Conservation (phyloP, 345 rosid species). For the Pistacia atlantica region DNA sequence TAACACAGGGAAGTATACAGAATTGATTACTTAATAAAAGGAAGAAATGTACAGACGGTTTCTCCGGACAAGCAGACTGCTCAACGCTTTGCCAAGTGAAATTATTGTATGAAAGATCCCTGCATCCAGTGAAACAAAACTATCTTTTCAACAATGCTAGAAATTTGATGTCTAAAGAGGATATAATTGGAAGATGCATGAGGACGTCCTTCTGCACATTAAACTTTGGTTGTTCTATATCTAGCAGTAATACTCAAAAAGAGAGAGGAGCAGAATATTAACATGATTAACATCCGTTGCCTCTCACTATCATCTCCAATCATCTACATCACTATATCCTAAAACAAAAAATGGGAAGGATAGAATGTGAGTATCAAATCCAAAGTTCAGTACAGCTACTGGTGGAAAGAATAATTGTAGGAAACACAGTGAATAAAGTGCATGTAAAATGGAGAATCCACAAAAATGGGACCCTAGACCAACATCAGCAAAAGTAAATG, state of each 20-base stretch:
- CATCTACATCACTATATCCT: neutral
- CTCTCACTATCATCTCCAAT: constrained; percentile 3
- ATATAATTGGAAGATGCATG: neutral
- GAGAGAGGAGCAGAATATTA: neutral
- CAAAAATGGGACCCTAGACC: no score
- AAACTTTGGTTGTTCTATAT: neutral
- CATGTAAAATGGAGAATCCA: no score
- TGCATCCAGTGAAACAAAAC: constrained; percentile 29
- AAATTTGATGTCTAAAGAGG: neutral
- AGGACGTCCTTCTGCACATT: neutral
- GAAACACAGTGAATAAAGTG: neutral
- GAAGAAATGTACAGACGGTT: constrained; percentile 38
- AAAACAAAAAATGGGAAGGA: neutral
- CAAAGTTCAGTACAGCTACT: neutral
- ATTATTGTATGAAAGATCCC: constrained; percentile 82
- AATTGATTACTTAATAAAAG: constrained; percentile 10
- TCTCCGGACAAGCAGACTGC: constrained; percentile 51
- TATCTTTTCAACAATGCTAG: neutral
- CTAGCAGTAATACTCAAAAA: neutral
- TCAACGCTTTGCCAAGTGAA: constrained; percentile 53
- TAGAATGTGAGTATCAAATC: neutral
- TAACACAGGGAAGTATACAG: constrained; percentile 1
- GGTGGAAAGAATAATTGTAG: neutral
- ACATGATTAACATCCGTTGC: neutral
- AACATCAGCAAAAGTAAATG: no score